Evolutionary conservation across 2,329 filamentous ascomycete genomes (phyloP), one percentile per base, ranked within the genome.

Genomic region (Trichoderma citrinoviride): DNA sequence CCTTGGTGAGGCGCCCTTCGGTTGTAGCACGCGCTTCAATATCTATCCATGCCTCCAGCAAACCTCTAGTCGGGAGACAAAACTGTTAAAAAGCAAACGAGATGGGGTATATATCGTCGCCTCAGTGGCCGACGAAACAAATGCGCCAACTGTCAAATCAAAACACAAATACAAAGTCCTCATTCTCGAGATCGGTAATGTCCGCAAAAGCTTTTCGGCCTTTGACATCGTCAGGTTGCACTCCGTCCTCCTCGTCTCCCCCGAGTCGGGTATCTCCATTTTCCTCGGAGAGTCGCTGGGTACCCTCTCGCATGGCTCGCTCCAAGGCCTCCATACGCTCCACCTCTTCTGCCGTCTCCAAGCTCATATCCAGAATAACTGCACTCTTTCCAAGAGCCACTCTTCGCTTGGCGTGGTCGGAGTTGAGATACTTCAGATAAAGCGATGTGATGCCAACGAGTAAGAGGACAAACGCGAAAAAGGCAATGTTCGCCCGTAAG

Each of bases 81-180:
- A 33, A 50, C 7, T 50, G 14, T 40, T 3, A 17, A 12, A 41
- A 53, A 14, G 21, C 7, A 61, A 44, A 52, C 6, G 29, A 53
- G 21, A 43, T 14, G 2, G 58, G 46, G 47, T 61, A 62, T 62
- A 40, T 49, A 37, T 19, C 49, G 43, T 17, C 25, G 3, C 23
- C 5, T 33, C 27, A 14, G 37, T 7, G 14, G 12, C n/a, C 12
- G 12, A 27, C 19, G 40, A 25, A n/a, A 27, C 12, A 43, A 55
- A 43, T 27, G 37, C 8, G 27, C 27, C 27, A 23, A 17, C 10
- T 4, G n/a, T 10, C 19, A 47, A 46, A 12, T 73, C 63, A 77
- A 65, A 74, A 85, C 3, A 88, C 80, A 73, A 85, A 89, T 7
- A 88, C 79, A 70, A 89, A 89, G 66, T 88, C 85, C 70, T 88